Evolutionary conservation across 768 basidiomycete genomes (phyloP).

Genomic region (Trametes coccinea): DNA sequence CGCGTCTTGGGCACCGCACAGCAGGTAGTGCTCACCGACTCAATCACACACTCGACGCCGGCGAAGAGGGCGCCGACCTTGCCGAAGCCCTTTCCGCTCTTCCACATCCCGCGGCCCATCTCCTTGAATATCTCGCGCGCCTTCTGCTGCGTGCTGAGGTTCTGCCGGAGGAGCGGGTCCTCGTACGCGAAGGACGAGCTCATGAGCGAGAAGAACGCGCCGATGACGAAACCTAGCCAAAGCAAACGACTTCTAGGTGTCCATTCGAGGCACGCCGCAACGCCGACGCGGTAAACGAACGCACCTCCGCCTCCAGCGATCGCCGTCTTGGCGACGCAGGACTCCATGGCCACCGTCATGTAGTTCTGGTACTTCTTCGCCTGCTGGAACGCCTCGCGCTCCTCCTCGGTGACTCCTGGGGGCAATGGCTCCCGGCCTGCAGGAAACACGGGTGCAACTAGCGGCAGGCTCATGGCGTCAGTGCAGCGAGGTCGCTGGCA

Average conservation of each 20-base stretch:
- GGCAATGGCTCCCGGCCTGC: constrained; percentile 89
- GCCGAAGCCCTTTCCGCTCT: constrained; percentile 86
- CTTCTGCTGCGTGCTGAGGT: constrained; percentile 69
- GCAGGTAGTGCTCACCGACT: constrained; percentile 64
- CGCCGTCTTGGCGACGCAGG: constrained; percentile 80
- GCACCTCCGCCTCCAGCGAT: constrained; percentile 82
- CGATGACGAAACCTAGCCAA: constrained; percentile 78
- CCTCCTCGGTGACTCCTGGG: constrained; percentile 79
- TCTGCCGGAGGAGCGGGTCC: constrained; percentile 78
- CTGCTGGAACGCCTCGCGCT: constrained; percentile 64
- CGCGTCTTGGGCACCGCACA: neutral
- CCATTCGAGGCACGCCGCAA: constrained; percentile 8
- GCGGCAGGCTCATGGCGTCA: constrained; percentile 30
- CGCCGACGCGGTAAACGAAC: constrained; percentile 26
- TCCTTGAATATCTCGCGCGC: constrained; percentile 86
- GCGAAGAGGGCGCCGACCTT: constrained; percentile 94
- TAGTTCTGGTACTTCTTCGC: constrained; percentile 77
- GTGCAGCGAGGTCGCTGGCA: neutral
- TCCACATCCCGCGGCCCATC: constrained; percentile 93
- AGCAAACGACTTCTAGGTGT: constrained; percentile 21
- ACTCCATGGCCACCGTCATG: constrained; percentile 76
- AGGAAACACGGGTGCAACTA: constrained; percentile 73
- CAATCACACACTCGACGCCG: constrained; percentile 94
- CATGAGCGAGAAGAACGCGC: constrained; percentile 97
- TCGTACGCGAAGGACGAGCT: constrained; percentile 93